These are phyloP conservation scores for Pyricularia pennisetigena DNA, from an alignment of 2,329 filamentous ascomycete genomes.

Conservation along the genomic window DNA sequence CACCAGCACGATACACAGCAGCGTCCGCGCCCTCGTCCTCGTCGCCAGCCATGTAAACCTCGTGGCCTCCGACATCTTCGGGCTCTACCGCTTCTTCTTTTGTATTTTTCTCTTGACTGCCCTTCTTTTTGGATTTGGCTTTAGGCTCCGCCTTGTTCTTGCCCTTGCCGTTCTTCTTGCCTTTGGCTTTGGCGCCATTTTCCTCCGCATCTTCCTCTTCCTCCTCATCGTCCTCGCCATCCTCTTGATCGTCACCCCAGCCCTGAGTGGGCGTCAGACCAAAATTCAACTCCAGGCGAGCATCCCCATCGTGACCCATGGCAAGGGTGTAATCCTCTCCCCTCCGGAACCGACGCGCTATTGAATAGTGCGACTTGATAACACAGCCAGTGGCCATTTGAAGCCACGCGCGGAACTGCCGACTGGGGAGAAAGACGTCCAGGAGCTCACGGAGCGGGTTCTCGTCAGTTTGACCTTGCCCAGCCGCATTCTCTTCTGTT, in stretches of 20 bases:
- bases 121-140: constrained; percentile 13
- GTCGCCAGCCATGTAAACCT: constrained; percentile 90
- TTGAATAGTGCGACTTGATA: constrained; percentile 62
- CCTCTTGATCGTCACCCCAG: constrained; percentile 56
- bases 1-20: constrained; percentile 72
- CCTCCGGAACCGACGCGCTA: constrained; percentile 80
- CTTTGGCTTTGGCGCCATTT: constrained; percentile 15
- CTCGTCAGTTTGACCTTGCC: constrained; percentile 30
- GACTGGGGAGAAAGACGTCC: constrained; percentile 72
- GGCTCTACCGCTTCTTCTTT: constrained; percentile 21
- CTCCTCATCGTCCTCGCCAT: constrained; percentile 31
- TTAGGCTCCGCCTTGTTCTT: constrained; percentile 23
- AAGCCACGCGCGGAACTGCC: constrained; percentile 84
- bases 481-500: constrained; percentile 14
- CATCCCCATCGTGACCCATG: constrained; percentile 67
- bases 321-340: constrained; percentile 90
- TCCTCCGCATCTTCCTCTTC: constrained; percentile 12
- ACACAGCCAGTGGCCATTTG: constrained; percentile 68
- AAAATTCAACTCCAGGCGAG: constrained; percentile 78
- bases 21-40: constrained; percentile 60
- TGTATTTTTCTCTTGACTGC: constrained; percentile 13
- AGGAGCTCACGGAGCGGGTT: constrained; percentile 68
- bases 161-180: constrained; percentile 21
- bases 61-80: constrained; percentile 56
- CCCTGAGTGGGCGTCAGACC: constrained; percentile 76